Evolutionary conservation across 78 protist genomes (phyloP).

Genomic region (Diacronema lutheri): DNA sequence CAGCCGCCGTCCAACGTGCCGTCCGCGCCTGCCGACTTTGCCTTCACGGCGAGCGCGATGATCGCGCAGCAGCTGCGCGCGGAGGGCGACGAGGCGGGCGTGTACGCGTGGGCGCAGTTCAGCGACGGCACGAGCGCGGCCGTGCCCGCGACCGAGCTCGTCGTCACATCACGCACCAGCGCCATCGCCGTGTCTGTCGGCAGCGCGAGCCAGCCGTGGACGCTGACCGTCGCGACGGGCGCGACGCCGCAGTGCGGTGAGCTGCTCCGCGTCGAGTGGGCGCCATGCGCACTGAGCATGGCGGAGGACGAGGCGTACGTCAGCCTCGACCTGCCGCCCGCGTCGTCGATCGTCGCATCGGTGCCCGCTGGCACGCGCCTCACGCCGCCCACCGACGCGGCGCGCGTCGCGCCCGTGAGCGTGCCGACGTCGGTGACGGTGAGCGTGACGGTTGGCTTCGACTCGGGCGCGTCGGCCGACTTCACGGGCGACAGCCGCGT

Average conservation of each 20-base stretch:
- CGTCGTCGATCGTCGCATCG: background rate
- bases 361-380: background rate
- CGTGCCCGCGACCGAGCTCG: no score
- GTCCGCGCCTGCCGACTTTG: no score
- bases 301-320: background rate
- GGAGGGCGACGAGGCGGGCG: no score
- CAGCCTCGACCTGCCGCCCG: background rate
- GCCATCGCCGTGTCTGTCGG: no score
- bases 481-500: background rate
- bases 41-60: no score
- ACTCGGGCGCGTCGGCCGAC: background rate
- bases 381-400: background rate
- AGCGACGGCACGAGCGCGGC: no score
- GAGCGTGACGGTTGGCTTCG: background rate
- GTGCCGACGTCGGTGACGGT: background rate
- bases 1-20: no score
- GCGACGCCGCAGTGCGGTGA: background rate
- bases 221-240: background rate
- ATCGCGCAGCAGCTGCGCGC: no score
- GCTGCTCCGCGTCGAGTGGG: background rate
- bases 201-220: background rate
- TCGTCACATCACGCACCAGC: no score
- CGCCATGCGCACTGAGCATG: background rate
- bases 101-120: no score
- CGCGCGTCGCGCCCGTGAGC: background rate